Percentiles rank a stretch among this genome's conserved stretches.
These are phyloP conservation scores for Diaporthe aspalathi DNA, from an alignment of 2,329 filamentous ascomycete species.

Conservation along the genomic window DNA sequence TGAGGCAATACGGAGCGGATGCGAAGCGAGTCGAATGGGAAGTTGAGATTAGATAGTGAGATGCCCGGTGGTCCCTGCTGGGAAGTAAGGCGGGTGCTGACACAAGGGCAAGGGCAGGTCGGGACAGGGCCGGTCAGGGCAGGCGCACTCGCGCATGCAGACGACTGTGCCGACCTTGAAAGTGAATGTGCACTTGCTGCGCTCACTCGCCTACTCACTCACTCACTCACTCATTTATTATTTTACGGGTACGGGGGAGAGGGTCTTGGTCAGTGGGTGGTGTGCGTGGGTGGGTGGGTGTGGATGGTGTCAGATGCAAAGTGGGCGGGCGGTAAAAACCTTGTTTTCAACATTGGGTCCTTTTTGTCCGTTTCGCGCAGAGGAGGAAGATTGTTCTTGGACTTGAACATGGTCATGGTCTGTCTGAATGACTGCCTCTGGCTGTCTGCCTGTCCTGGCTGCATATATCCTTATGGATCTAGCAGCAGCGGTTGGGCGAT, in stretches of 20 bases:
- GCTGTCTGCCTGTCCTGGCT: too few relatives aligned
- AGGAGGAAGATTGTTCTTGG: slow-evolving; percentile 44
- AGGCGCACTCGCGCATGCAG: slow-evolving; percentile 19
- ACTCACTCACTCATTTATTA: not conserved
- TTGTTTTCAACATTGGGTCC: slow-evolving; percentile 45
- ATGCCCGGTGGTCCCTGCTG: not conserved
- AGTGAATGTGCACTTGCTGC: too few relatives aligned
- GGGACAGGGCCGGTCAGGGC: slow-evolving; percentile 7
- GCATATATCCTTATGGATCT: not conserved
- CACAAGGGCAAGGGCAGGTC: too few relatives aligned
- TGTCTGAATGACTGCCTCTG: too few relatives aligned
- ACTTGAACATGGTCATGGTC: slow-evolving; percentile 43
- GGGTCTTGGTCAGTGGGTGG: not conserved
- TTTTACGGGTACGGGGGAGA: too few relatives aligned
- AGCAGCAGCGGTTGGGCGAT: not conserved
- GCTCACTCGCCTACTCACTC: not conserved
- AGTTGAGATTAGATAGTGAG: not conserved
- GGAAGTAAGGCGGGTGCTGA: slow-evolving; percentile 21
- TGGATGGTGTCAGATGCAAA: slow-evolving; percentile 10
- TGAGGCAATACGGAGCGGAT: slow-evolving; percentile 30
- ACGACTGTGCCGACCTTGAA: slow-evolving; percentile 1
- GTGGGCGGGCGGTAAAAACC: slow-evolving; percentile 41
- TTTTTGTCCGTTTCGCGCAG: slow-evolving; percentile 46
- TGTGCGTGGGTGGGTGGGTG: not conserved
- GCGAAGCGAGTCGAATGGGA: slow-evolving; percentile 6